These are phyloP conservation scores for Omphalotus guepiniiformis DNA, from an alignment of 768 basidiomycete species.

Conservation along the genomic window DNA sequence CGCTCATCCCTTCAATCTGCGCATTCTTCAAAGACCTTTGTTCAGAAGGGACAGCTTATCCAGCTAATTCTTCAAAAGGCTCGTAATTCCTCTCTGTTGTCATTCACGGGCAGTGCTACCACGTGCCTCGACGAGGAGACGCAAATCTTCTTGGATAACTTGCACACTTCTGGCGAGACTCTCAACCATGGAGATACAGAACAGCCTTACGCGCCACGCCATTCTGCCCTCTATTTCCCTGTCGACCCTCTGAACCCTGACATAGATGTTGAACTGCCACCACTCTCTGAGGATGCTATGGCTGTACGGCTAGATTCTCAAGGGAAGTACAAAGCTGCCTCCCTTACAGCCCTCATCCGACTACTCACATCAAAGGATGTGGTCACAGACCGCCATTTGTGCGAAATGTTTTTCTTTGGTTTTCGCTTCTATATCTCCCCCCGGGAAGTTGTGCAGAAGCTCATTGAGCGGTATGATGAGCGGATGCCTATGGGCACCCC, in stretches of 20 bases:
- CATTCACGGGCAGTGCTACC: too few relatives aligned
- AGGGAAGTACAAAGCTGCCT: not conserved
- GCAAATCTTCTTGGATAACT: slow-evolving; percentile 11
- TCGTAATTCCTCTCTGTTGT: too few relatives aligned
- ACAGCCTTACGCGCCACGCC: slow-evolving; percentile 19
- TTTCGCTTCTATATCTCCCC: slow-evolving; percentile 55
- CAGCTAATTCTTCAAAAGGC: too few relatives aligned
- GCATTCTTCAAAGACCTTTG: too few relatives aligned
- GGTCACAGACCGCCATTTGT: slow-evolving; percentile 32
- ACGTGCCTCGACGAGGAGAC: slow-evolving; percentile 12
- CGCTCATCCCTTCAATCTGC: too few relatives aligned
- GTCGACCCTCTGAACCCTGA: slow-evolving; percentile 23
- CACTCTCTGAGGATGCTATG: slow-evolving; percentile 6
- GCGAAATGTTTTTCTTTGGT: slow-evolving; percentile 48
- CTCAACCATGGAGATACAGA: slow-evolving; percentile 7
- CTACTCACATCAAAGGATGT: slow-evolving; percentile 26
- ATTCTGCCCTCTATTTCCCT: slow-evolving; percentile 23
- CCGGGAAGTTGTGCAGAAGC: slow-evolving; percentile 30
- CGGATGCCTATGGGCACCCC: slow-evolving; percentile 16
- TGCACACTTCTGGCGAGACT: not conserved
- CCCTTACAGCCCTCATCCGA: slow-evolving; percentile 15
- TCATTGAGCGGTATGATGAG: slow-evolving; percentile 49
- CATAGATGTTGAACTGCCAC: slow-evolving; percentile 10
- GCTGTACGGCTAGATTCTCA: not conserved
- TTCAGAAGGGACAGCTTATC: too few relatives aligned